phyloP scores from a whole-genome alignment of 371 early-diverging fungal species.

The Zancudomyces culisetae region DNA sequence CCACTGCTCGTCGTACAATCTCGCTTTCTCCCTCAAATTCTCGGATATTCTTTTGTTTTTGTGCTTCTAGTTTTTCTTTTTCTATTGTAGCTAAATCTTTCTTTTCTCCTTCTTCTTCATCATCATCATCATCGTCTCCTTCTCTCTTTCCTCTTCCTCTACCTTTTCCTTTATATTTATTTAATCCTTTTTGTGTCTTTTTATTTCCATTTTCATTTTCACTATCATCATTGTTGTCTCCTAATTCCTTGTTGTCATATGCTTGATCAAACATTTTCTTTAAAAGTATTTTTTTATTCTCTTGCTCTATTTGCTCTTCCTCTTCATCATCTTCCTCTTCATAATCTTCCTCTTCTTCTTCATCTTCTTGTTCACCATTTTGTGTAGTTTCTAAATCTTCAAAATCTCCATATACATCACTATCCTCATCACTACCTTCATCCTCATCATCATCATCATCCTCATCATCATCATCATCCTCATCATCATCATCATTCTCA shows the following conservation, averaged over 20 bases:
- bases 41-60: conserved; percentile 51
- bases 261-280: conserved; percentile 82
- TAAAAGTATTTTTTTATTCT: conserved; percentile 69
- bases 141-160: too few relatives aligned
- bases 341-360: conserved; percentile 10
- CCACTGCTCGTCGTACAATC: conserved; percentile 50
- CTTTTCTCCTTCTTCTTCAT: conserved; percentile 78
- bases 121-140: conserved; percentile 47
- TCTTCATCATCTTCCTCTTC: conserved; percentile 18
- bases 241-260: conserved; percentile 62
- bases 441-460: conserved; percentile 23
- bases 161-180: too few relatives aligned
- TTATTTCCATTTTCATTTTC: too few relatives aligned
- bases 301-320: conserved; percentile 26
- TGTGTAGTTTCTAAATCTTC: conserved; percentile 11
- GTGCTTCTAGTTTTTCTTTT: conserved; percentile 26
- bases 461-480: conserved; percentile 5
- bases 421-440: conserved; percentile 13
- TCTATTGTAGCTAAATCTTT: conserved; percentile 36
- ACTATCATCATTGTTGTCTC: conserved; percentile 41
- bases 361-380: conserved; percentile 7
- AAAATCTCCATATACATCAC: conserved; percentile 10
- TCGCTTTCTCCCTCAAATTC: conserved; percentile 79
- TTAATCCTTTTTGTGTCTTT: too few relatives aligned
- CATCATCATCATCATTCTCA: background rate